These are phyloP conservation scores for Dryas drummondii DNA, from an alignment of 306 rosid genomes.

Conservation along the genomic window DNA sequence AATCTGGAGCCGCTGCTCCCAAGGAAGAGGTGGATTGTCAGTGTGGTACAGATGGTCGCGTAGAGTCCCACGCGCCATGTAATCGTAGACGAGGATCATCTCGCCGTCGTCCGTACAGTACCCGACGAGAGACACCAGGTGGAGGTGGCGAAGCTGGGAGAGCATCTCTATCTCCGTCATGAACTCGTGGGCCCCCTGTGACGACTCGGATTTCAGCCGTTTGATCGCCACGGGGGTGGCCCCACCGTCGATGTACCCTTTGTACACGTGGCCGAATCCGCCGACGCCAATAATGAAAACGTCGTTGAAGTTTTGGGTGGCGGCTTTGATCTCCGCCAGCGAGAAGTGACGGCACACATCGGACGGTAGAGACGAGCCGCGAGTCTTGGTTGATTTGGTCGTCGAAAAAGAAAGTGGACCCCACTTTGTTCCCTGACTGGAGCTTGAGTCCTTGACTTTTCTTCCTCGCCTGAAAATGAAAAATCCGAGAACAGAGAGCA, in stretches of 20 bases:
- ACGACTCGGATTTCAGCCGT: slow-evolving; percentile 14
- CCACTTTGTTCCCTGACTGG: background rate
- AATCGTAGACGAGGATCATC: slow-evolving; percentile 32
- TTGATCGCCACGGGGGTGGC: slow-evolving; percentile 28
- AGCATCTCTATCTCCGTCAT: slow-evolving; percentile 33
- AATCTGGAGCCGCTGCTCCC: slow-evolving; percentile 10
- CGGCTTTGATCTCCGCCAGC: slow-evolving; percentile 31
- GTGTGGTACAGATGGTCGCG: slow-evolving; percentile 11
- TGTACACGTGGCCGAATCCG: slow-evolving; percentile 41
- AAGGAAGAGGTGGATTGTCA: slow-evolving; percentile 3
- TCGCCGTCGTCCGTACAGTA: slow-evolving; percentile 15
- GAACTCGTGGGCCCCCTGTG: slow-evolving; percentile 28
- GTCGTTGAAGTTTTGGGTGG: slow-evolving; percentile 31
- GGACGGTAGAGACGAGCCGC: slow-evolving; percentile 20
- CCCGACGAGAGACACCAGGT: slow-evolving; percentile 22
- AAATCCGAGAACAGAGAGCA: background rate
- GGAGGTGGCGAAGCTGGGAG: slow-evolving; percentile 27
- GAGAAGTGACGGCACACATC: slow-evolving; percentile 28
- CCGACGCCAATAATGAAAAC: slow-evolving; percentile 33
- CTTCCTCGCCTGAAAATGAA: background rate
- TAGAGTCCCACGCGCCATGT: slow-evolving; percentile 25
- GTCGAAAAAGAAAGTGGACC: background rate
- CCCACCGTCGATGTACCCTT: slow-evolving; percentile 25
- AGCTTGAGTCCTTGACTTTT: background rate
- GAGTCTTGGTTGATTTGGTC: too few relatives aligned